Percentiles rank a stretch among this genome's conserved stretches.
Conservation (phyloP, 345 rosid genomes). For the Euphorbia peplus region DNA sequence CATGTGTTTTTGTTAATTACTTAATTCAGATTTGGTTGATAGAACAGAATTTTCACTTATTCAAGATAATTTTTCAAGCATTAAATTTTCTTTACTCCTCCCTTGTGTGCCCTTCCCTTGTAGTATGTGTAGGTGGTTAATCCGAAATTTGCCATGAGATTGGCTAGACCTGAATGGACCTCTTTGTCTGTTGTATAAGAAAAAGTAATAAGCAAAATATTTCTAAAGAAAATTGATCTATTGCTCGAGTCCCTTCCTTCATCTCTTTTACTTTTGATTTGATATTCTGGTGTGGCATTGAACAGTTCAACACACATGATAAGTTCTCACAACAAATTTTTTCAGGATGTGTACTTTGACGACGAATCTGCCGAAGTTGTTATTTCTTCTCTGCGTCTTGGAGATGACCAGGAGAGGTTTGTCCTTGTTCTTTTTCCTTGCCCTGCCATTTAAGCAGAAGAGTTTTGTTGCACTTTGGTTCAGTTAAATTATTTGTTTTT, state of each 20-base stretch:
- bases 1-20: too few relatives aligned
- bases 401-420: slow-evolving; percentile 88
- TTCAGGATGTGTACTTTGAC: slow-evolving; percentile 95
- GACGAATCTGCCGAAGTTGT: slow-evolving; percentile 98
- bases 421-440: slow-evolving; percentile 10
- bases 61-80: not conserved
- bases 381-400: slow-evolving; percentile 89
- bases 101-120: not conserved
- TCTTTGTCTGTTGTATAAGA: not conserved
- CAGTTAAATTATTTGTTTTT: not conserved
- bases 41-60: not conserved
- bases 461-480: not conserved
- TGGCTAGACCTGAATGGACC: not conserved
- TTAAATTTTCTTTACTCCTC: not conserved
- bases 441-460: not conserved
- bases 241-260: not conserved
- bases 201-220: too few relatives aligned
- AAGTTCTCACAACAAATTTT: slow-evolving; percentile 25
- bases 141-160: not conserved
- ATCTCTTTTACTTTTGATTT: not conserved
- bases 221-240: too few relatives aligned
- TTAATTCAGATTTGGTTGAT: not conserved
- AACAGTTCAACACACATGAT: slow-evolving; percentile 3
- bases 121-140: not conserved
- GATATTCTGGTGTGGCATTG: not conserved